phyloP scores from a whole-genome alignment of 345 rosid genomes.

The Eucalyptus curtisii region DNA sequence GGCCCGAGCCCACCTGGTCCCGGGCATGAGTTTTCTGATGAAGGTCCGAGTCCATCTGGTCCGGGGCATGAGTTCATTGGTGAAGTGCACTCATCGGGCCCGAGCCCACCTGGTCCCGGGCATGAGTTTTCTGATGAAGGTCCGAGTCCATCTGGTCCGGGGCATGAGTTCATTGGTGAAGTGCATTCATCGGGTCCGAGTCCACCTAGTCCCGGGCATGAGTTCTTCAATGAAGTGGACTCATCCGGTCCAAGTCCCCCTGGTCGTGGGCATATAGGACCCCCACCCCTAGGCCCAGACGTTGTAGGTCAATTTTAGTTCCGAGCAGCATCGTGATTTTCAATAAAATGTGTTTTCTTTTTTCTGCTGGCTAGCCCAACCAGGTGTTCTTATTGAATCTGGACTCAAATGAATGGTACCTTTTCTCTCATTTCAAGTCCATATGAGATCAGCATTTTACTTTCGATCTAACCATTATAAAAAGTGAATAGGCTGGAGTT shows the following conservation, averaged over 20 bases:
- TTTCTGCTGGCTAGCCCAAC: neutral
- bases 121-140: neutral
- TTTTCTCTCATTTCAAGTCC: neutral
- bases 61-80: too few species aligned
- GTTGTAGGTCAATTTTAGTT: neutral
- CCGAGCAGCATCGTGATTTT: neutral
- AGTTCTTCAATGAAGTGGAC: neutral
- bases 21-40: rapidly evolving
- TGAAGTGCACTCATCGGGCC: too few species aligned
- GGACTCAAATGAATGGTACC: neutral
- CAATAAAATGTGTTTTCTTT: neutral
- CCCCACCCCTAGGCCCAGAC: neutral
- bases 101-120: neutral
- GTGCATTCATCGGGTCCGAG: neutral
- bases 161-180: too few species aligned
- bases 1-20: too few species aligned
- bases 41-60: too few species aligned
- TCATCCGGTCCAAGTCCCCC: neutral
- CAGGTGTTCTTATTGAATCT: neutral
- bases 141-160: too few species aligned
- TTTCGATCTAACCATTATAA: neutral
- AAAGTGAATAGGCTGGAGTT: neutral
- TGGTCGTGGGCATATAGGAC: neutral
- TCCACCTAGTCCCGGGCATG: neutral
- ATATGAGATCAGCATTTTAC: neutral